A percentile compares a stretch with the other conserved stretches of the same genome.
phyloP scores from a whole-genome alignment of 139 green algal genomes.

The Trebouxia sp. region DNA sequence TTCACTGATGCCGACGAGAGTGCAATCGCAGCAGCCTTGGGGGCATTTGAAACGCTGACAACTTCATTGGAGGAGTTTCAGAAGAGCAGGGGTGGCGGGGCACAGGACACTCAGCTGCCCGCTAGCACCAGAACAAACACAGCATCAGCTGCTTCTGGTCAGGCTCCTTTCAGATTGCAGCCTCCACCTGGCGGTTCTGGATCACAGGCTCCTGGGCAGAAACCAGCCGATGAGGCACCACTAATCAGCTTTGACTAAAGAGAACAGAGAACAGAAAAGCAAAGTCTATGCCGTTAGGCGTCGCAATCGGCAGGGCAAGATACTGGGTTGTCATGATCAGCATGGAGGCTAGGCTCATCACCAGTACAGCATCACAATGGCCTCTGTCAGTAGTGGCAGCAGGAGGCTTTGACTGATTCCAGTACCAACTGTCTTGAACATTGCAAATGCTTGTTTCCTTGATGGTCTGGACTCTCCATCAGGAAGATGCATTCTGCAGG shows the following conservation, averaged over 20 bases:
- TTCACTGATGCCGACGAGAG: constrained; percentile 48
- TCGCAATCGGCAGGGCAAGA: no score
- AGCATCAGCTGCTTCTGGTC: neutral
- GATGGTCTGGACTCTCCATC: no score
- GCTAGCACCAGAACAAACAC: neutral
- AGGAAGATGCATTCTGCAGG: no score
- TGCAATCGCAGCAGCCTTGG: constrained; percentile 38
- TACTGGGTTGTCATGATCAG: no score
- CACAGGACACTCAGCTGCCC: neutral
- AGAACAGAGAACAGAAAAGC: no score
- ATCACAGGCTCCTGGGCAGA: constrained; percentile 26
- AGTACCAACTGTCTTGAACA: no score
- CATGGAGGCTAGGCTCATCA: no score
- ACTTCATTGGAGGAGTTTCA: constrained; percentile 38
- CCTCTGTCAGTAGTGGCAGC: no score
- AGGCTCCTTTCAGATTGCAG: constrained; percentile 5
- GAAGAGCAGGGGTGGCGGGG: neutral
- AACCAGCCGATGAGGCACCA: constrained; percentile 32
- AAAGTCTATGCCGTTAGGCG: no score
- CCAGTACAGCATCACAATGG: no score
- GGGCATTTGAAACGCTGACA: constrained; percentile 53
- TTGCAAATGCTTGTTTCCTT: no score
- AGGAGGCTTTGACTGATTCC: no score
- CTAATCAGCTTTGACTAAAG: constrained; percentile 58
- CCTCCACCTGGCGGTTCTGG: constrained; percentile 8